Percentiles rank a stretch among this genome's conserved stretches.
Evolutionary conservation across 768 basidiomycete species (phyloP).

Genomic region (Baorangia bicolor): DNA sequence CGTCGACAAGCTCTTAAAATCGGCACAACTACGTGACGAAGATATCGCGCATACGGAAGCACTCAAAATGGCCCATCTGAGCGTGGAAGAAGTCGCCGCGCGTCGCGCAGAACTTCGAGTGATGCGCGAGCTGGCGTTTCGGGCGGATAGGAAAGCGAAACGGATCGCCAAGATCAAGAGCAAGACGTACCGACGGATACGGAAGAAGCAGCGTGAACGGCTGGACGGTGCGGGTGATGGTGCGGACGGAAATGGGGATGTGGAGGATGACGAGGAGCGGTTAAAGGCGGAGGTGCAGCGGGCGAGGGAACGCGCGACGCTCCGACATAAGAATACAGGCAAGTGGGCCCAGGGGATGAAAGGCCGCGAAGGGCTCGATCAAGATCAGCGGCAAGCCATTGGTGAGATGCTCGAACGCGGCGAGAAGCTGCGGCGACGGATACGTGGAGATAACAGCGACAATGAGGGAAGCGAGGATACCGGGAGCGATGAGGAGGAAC

Average conservation of each 20-base stretch:
- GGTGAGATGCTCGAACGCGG: constrained; percentile 83
- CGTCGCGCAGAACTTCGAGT: constrained; percentile 80
- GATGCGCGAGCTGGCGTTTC: constrained; percentile 92
- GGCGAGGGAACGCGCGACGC: constrained; percentile 86
- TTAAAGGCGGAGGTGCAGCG: constrained; percentile 75
- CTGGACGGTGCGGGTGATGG: constrained; percentile 47
- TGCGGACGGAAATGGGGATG: constrained; percentile 21
- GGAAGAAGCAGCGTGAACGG: constrained; percentile 73
- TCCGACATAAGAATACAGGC: constrained; percentile 84
- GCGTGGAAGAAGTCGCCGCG: constrained; percentile 80
- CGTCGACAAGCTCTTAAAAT: constrained; percentile 75
- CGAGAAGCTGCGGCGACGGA: constrained; percentile 75
- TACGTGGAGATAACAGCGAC: constrained; percentile 64
- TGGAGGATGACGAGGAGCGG: constrained; percentile 46
- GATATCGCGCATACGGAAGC: constrained; percentile 79
- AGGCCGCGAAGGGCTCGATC: constrained; percentile 64
- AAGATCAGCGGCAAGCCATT: constrained; percentile 64
- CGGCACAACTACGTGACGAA: constrained; percentile 79
- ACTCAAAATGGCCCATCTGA: constrained; percentile 79
- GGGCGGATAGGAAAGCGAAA: constrained; percentile 87
- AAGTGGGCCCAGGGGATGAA: constrained; percentile 84
- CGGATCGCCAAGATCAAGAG: constrained; percentile 94
- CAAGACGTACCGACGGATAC: constrained; percentile 85
- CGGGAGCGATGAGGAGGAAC: constrained; percentile 37
- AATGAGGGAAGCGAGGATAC: constrained; percentile 50